phyloP scores from a whole-genome alignment of 176 grass and related monocot species.

The Oryza nivara region DNA sequence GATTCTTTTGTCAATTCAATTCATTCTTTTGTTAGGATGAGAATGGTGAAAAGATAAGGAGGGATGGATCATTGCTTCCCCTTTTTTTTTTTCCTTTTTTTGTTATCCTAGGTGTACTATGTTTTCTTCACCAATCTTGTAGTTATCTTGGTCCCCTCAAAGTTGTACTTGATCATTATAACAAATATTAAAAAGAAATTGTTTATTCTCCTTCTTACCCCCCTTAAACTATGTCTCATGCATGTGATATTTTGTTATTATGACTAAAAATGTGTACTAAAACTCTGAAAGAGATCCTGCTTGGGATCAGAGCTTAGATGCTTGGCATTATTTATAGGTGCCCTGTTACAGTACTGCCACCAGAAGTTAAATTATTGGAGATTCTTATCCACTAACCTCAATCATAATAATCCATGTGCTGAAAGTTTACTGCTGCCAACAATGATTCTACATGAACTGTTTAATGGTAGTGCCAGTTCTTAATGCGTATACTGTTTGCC shows the following conservation, averaged over 20 bases:
- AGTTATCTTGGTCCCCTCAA: slow-evolving; percentile 42
- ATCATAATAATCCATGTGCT: slow-evolving; percentile 57
- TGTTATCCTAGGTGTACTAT: slow-evolving; percentile 48
- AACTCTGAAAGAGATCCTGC: slow-evolving; percentile 36
- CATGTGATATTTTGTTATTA: slow-evolving; percentile 31
- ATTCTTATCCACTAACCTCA: slow-evolving; percentile 52
- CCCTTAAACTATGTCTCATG: slow-evolving; percentile 11
- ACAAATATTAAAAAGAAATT: slow-evolving; percentile 47
- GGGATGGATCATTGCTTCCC: slow-evolving; percentile 49
- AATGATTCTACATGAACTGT: slow-evolving; percentile 26
- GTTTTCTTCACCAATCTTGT: slow-evolving; percentile 54
- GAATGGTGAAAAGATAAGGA: slow-evolving; percentile 50
- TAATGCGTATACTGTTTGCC: background rate
- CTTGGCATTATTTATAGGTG: slow-evolving; percentile 35
- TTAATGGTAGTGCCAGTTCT: background rate
- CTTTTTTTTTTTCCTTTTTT: background rate
- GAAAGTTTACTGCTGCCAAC: slow-evolving; percentile 43
- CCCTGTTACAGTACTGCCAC: slow-evolving; percentile 38
- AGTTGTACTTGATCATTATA: slow-evolving; percentile 59
- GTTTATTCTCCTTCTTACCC: background rate
- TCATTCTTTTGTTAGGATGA: slow-evolving; percentile 65
- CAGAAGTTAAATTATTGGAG: slow-evolving; percentile 45
- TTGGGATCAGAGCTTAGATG: slow-evolving; percentile 39
- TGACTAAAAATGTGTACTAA: slow-evolving; percentile 20
- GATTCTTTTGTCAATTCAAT: slow-evolving; percentile 66